Evolutionary conservation across 352 stramenopile species (phyloP).

Genomic region (Phytophthora ramorum): DNA sequence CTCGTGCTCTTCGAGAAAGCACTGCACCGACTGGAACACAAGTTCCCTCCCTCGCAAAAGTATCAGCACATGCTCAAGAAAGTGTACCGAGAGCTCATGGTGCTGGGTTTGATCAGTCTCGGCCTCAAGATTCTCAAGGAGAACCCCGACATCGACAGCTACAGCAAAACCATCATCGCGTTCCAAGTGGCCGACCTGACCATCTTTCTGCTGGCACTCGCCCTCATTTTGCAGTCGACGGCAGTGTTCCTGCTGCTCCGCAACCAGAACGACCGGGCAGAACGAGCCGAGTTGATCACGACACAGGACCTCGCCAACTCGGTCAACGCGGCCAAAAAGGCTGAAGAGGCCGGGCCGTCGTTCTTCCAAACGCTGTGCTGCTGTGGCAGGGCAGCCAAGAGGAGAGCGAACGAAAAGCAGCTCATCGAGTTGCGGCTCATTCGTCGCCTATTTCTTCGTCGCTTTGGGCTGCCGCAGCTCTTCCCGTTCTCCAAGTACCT

Average conservation of each 20-base stretch:
- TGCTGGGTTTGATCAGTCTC: conserved; percentile 64
- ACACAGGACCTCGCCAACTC: conserved; percentile 39
- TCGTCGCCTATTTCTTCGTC: conserved; percentile 48
- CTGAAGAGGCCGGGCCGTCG: conserved; percentile 6
- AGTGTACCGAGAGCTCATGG: conserved; percentile 65
- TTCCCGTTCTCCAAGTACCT: conserved; percentile 80
- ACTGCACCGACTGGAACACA: conserved; percentile 57
- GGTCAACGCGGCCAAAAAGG: conserved; percentile 3
- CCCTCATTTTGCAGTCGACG: conserved; percentile 57
- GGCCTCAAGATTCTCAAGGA: conserved; percentile 61
- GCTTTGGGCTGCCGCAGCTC: conserved; percentile 50
- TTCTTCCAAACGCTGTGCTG: conserved; percentile 27
- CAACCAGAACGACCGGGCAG: conserved; percentile 45
- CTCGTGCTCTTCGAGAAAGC: conserved; percentile 55
- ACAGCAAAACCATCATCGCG: conserved; percentile 48
- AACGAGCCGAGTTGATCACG: conserved; percentile 52
- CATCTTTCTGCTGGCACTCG: conserved; percentile 59
- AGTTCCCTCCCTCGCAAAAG: conserved; percentile 56
- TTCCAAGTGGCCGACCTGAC: conserved; percentile 65
- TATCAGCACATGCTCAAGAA: conserved; percentile 78
- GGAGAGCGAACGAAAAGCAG: conserved; percentile 18
- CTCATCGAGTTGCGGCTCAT: conserved; percentile 46
- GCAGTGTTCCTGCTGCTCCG: conserved; percentile 51
- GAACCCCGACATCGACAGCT: conserved; percentile 36
- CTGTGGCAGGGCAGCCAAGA: conserved; percentile 22